Conservation (phyloP, 2,329 filamentous ascomycete species). For the Zasmidium angulare region DNA sequence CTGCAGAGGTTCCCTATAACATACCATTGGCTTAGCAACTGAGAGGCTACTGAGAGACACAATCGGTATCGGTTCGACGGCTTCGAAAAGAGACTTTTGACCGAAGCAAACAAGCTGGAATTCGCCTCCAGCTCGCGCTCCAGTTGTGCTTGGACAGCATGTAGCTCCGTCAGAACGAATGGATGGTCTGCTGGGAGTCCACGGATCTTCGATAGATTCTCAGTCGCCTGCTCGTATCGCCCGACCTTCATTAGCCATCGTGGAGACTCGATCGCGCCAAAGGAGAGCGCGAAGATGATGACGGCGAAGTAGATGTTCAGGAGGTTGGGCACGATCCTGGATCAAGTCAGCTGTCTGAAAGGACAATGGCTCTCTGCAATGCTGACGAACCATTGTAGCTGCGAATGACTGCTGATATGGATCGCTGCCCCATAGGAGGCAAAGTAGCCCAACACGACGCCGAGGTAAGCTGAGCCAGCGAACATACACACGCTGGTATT, state of each 20-base stretch:
- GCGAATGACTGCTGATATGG: slow-evolving; percentile 44
- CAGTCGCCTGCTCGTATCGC: slow-evolving; percentile 25
- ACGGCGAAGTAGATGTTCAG: slow-evolving; percentile 75
- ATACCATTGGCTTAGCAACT: slow-evolving; percentile 69
- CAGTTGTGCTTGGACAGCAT: slow-evolving; percentile 63
- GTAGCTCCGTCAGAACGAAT: slow-evolving; percentile 51
- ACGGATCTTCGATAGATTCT: slow-evolving; percentile 28
- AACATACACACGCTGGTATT: too few relatives aligned
- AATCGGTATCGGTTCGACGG: slow-evolving; percentile 71
- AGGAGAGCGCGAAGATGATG: slow-evolving; percentile 68
- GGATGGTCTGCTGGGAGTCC: slow-evolving; percentile 26
- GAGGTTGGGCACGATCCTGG: slow-evolving; percentile 55
- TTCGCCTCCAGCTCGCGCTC: slow-evolving; percentile 66
- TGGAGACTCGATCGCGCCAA: slow-evolving; percentile 26
- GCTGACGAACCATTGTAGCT: slow-evolving; percentile 53
- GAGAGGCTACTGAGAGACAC: slow-evolving; percentile 65
- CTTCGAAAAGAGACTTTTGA: slow-evolving; percentile 65
- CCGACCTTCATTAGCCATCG: slow-evolving; percentile 33
- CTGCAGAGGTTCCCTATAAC: too few relatives aligned
- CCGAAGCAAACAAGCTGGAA: slow-evolving; percentile 43
- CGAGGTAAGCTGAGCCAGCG: slow-evolving; percentile 64
- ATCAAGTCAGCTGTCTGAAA: too few relatives aligned
- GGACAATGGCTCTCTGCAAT: too few relatives aligned
- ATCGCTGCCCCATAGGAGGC: slow-evolving; percentile 56
- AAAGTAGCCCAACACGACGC: slow-evolving; percentile 77